Conservation (phyloP, 1,284 basidiomycete species). For the Pterulicium gracile region DNA sequence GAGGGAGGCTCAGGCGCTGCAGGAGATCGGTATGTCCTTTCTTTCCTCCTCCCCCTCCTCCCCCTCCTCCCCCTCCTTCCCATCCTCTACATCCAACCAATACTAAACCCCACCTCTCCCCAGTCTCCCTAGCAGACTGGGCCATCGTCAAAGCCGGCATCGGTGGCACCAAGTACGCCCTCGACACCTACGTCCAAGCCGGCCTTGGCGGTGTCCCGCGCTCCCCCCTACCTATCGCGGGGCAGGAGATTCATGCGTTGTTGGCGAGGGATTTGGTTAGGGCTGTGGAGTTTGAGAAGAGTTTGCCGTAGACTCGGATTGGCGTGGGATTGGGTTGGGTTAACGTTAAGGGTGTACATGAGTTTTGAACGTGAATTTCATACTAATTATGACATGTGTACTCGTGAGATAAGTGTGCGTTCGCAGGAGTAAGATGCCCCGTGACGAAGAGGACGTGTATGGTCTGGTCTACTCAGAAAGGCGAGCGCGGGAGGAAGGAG, state of each 20-base stretch:
- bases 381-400: too few relatives aligned
- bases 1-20: conserved; percentile 9
- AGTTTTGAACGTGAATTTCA: too few relatives aligned
- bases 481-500: too few relatives aligned
- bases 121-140: conserved; percentile 10
- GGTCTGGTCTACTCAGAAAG: too few relatives aligned
- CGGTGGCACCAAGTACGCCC: conserved; percentile 6
- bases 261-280: not conserved
- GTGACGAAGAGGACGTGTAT: too few relatives aligned
- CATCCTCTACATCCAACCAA: not conserved
- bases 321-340: too few relatives aligned
- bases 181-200: conserved; percentile 9
- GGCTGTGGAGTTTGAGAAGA: conserved; percentile 2
- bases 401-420: too few relatives aligned
- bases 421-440: too few relatives aligned
- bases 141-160: conserved; percentile 8
- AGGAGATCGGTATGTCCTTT: conserved; percentile 6
- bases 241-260: conserved; percentile 4
- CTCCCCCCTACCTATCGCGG: conserved; percentile 1
- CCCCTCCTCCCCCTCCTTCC: not conserved
- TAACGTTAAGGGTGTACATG: too few relatives aligned
- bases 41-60: not conserved
- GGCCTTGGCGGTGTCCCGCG: conserved; percentile 5
- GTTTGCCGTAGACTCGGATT: too few relatives aligned
- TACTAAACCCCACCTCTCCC: not conserved